Percentiles rank a stretch among this genome's conserved stretches.
Evolutionary conservation across 257 asterid genomes (phyloP).

Genomic region (Solanum lycopersicoides): DNA sequence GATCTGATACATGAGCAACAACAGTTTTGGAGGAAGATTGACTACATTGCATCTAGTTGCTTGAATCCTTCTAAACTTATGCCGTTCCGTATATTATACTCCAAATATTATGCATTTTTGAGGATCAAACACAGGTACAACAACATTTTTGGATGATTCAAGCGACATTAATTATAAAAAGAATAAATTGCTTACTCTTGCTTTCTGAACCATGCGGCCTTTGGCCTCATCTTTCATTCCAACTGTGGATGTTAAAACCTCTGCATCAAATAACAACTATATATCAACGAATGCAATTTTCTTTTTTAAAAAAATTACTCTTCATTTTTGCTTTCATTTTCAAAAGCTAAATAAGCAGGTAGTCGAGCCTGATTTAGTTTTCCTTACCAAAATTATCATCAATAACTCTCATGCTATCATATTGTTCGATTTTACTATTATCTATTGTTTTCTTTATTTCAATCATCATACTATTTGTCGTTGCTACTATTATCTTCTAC

Average conservation of each 20-base stretch:
- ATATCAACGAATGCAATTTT: neutral
- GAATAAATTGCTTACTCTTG: constrained; percentile 41
- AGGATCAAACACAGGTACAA: neutral
- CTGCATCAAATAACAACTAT: constrained; percentile 14
- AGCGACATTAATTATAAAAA: neutral
- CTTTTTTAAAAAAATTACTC: neutral
- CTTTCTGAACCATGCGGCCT: constrained; percentile 78
- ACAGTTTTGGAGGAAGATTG: too few species aligned
- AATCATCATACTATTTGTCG: neutral
- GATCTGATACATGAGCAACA: neutral
- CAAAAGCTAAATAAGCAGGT: neutral
- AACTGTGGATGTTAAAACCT: constrained; percentile 70
- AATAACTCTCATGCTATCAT: neutral
- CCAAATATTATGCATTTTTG: neutral
- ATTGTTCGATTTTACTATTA: neutral
- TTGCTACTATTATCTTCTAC: neutral
- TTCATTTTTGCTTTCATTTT: neutral
- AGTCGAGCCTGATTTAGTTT: neutral
- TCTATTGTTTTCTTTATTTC: neutral
- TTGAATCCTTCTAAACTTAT: neutral
- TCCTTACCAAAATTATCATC: neutral
- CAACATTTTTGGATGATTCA: neutral
- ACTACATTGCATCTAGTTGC: neutral
- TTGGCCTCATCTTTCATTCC: constrained; percentile 77
- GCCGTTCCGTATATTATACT: neutral